These are phyloP conservation scores for Ananas comosus DNA, from an alignment of 176 grass and related monocot genomes.

Conservation along the genomic window DNA sequence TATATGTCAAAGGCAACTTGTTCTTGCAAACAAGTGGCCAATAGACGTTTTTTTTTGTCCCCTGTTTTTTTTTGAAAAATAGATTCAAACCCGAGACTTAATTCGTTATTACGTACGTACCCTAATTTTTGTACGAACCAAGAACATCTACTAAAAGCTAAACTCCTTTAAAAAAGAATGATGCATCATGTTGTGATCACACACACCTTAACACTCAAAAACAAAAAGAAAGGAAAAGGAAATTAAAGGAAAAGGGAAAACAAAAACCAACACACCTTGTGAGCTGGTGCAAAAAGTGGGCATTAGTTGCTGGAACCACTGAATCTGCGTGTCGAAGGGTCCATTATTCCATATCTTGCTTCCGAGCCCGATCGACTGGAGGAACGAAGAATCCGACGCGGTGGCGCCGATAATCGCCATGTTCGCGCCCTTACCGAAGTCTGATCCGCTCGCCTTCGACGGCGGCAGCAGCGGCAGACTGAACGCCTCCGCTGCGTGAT, in stretches of 20 bases:
- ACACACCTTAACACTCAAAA: too few relatives aligned
- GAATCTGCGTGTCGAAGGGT: conserved; percentile 46
- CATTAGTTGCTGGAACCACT: conserved; percentile 52
- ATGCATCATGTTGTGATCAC: too few relatives aligned
- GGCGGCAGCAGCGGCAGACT: conserved; percentile 48
- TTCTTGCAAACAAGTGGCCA: too few relatives aligned
- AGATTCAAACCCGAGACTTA: too few relatives aligned
- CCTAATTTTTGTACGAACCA: too few relatives aligned
- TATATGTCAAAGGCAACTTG: too few relatives aligned
- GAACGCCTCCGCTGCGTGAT: conserved; percentile 12
- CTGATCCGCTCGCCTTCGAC: conserved; percentile 33
- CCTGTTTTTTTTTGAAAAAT: too few relatives aligned
- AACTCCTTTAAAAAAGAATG: too few relatives aligned
- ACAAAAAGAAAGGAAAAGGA: background rate
- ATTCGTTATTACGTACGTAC: too few relatives aligned
- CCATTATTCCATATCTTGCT: conserved; percentile 65
- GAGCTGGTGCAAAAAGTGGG: conserved; percentile 31
- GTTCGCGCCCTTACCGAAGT: conserved; percentile 60
- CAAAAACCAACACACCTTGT: conserved; percentile 8
- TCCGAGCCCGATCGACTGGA: conserved; percentile 36
- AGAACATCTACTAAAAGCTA: too few relatives aligned
- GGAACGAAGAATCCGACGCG: conserved; percentile 47
- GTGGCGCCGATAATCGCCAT: conserved; percentile 64
- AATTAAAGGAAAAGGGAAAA: background rate
- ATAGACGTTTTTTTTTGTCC: too few relatives aligned